Percentiles rank a stretch among this genome's conserved stretches.
Evolutionary conservation across 2,329 filamentous ascomycete genomes (phyloP).

Genomic region (Exophiala dermatitidis): DNA sequence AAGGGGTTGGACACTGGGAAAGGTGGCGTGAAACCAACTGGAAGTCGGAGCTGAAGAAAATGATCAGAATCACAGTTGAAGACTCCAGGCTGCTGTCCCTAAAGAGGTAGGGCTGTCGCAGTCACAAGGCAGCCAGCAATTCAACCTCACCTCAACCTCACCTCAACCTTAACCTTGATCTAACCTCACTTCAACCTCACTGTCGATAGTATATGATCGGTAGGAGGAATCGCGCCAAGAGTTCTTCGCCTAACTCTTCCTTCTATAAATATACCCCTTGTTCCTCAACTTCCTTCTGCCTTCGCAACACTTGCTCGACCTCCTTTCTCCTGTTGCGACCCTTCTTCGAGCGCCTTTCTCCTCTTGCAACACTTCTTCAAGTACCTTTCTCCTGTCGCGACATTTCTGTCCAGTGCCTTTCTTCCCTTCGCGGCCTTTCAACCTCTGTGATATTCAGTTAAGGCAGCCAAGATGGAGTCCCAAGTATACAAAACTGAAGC

Average conservation of each 20-base stretch:
- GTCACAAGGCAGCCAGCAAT: too few relatives aligned
- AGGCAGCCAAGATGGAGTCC: not conserved
- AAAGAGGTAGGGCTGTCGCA: not conserved
- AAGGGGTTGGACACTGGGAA: conserved; percentile 79
- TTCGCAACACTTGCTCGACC: too few relatives aligned
- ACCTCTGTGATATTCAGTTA: not conserved
- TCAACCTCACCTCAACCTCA: not conserved
- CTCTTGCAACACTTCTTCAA: not conserved
- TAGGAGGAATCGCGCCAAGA: too few relatives aligned
- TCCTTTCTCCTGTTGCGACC: too few relatives aligned
- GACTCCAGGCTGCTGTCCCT: conserved; percentile 47
- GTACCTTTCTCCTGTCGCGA: too few relatives aligned
- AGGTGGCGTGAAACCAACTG: conserved; percentile 71
- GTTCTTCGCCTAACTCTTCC: not conserved
- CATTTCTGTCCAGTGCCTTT: not conserved
- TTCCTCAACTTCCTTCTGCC: not conserved
- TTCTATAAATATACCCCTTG: not conserved
- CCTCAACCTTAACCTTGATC: not conserved
- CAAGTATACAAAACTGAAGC: not conserved
- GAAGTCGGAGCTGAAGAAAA: conserved; percentile 76
- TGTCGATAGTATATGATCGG: not conserved
- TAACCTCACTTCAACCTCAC: not conserved
- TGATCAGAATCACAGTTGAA: conserved; percentile 69
- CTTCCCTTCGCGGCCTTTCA: not conserved
- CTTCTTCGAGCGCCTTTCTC: not conserved